These are phyloP conservation scores for Irineochytrium annulatum DNA, from an alignment of 192 early-diverging fungal species.

Conservation along the genomic window DNA sequence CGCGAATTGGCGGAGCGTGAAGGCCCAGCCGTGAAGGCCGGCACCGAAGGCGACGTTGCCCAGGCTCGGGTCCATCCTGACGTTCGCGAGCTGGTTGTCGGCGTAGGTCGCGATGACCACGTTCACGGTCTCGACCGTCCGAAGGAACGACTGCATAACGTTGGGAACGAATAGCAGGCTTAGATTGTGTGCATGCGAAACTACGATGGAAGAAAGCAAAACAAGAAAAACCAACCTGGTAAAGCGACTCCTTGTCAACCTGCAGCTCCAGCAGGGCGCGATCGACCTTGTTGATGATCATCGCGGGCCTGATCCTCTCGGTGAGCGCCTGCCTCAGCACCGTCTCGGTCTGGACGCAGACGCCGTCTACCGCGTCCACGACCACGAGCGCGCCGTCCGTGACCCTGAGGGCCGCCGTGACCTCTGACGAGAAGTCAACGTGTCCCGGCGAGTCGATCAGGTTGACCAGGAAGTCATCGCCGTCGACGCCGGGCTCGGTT, in stretches of 20 bases:
- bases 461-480: constrained; percentile 95
- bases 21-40: constrained; percentile 98
- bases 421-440: constrained; percentile 99
- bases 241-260: constrained; percentile 92
- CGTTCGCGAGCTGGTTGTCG: constrained; percentile 80
- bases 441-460: constrained; percentile 99
- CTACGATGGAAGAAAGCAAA: background rate
- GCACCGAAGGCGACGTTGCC: constrained; percentile 98
- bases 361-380: constrained; percentile 97
- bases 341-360: constrained; percentile 98
- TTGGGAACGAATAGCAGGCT: background rate
- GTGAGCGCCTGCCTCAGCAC: constrained; percentile 96
- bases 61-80: constrained; percentile 86
- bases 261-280: constrained; percentile 95
- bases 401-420: constrained; percentile 97
- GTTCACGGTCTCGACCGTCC: constrained; percentile 96
- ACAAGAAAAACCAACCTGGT: constrained; percentile 47
- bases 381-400: constrained; percentile 99
- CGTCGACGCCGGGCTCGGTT: too few species aligned
- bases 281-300: constrained; percentile 99
- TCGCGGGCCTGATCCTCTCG: constrained; percentile 95
- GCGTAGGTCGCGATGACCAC: constrained; percentile 95
- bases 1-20: constrained; percentile 98
- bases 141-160: constrained; percentile 78
- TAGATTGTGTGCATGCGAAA: background rate